These are phyloP conservation scores for Xylaria sp. DNA, from an alignment of 2,329 filamentous ascomycete species.

Conservation along the genomic window DNA sequence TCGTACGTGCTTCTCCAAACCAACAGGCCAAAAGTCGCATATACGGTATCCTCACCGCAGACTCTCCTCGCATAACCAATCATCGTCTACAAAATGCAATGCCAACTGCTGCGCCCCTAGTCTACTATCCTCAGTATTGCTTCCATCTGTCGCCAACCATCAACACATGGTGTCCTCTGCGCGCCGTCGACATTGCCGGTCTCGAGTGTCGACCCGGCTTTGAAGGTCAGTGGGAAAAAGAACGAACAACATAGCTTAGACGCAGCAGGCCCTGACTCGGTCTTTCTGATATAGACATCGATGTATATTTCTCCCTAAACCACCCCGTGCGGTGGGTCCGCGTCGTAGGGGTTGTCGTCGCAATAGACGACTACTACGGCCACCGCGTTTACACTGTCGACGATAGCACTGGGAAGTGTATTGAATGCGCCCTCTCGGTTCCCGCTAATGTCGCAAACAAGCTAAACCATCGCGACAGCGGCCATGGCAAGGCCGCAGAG, in stretches of 20 bases:
- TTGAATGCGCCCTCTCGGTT: slow-evolving; percentile 41
- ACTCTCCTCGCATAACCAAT: slow-evolving; percentile 8
- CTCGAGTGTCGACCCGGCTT: slow-evolving; percentile 47
- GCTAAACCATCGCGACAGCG: not conserved
- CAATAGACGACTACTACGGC: slow-evolving; percentile 46
- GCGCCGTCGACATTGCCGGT: slow-evolving; percentile 43
- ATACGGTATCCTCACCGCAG: not conserved
- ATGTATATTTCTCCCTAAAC: slow-evolving; percentile 63
- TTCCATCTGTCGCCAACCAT: slow-evolving; percentile 58
- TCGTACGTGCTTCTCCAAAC: not conserved
- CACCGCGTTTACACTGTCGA: slow-evolving; percentile 55
- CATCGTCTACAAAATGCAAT: slow-evolving; percentile 36
- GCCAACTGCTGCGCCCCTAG: slow-evolving; percentile 35
- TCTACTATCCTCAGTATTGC: slow-evolving; percentile 56
- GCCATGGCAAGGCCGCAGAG: not conserved
- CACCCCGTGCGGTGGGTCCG: slow-evolving; percentile 73
- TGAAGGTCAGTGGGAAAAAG: slow-evolving; percentile 40
- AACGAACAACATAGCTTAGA: not conserved
- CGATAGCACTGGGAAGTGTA: slow-evolving; percentile 57
- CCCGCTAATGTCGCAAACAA: slow-evolving; percentile 19
- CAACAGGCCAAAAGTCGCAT: not conserved
- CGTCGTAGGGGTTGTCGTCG: slow-evolving; percentile 64
- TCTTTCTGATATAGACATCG: slow-evolving; percentile 38
- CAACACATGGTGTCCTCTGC: slow-evolving; percentile 54
- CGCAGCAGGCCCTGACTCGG: not conserved